phyloP scores from a whole-genome alignment of 345 rosid species.

The Pseudoturritis turrita region DNA sequence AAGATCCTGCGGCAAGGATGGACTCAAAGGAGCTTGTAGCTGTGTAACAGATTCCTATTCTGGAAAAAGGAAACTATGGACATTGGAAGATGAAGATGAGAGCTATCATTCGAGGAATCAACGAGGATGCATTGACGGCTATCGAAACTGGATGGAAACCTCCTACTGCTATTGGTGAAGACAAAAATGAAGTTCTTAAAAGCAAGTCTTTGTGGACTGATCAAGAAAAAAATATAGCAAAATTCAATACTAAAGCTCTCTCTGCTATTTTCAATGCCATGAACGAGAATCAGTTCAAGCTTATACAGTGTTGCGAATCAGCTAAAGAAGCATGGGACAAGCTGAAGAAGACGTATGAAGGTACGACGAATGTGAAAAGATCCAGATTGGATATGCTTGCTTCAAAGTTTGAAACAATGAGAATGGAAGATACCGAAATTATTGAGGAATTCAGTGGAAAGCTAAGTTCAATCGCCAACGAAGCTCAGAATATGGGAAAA shows the following conservation, averaged over 20 bases:
- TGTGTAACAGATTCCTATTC: background rate
- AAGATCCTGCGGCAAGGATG: background rate
- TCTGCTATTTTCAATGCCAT: no score
- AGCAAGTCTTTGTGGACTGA: background rate
- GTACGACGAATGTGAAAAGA: background rate
- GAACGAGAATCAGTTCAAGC: background rate
- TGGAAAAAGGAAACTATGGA: background rate
- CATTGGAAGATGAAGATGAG: background rate
- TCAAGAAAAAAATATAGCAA: background rate
- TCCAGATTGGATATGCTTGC: background rate
- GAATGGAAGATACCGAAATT: background rate
- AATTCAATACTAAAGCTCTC: background rate
- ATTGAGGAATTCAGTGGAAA: background rate
- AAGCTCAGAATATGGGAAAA: background rate
- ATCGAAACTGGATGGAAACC: no score
- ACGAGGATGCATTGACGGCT: no score
- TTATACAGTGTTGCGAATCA: background rate
- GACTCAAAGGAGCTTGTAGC: background rate
- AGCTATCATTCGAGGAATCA: no score
- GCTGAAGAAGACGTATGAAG: background rate
- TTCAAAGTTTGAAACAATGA: no score
- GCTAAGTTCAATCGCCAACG: background rate
- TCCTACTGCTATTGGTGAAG: no score
- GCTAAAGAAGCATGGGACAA: background rate
- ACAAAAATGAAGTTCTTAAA: no score